Base-by-base conservation (phyloP, 805 yeast genomes). In the Yarrowia osloensis region DNA sequence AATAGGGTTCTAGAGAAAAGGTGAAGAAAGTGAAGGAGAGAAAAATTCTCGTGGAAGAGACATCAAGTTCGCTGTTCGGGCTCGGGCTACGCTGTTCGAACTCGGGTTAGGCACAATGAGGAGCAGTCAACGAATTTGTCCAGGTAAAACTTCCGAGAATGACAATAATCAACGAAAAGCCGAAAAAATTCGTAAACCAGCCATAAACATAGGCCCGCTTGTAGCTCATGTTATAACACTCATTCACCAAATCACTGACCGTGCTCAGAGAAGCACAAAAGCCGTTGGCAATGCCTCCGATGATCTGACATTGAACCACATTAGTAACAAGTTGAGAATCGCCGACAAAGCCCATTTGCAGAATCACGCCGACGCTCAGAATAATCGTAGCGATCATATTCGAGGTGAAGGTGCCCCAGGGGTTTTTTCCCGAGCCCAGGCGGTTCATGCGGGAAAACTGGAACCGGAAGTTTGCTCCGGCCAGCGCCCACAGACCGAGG, bases 261-360 rank as follows among this genome's bases (percentile, higher is more conserved):
- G 65, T 57, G 13, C 39, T 28, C 15, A 57, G 28, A 17, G 39
- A 13, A 1, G 49, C 65, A 15, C 65, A 57, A 24, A 57, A 57
- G 2, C 65, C 65, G 37, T 29, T 37, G 28, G 65, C 47, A 6
- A 57, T 57, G 5, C 65, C 65, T 15, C 59, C 59, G 11, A 52
- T 52, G 22, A 52, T 52, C 33, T 52, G 59, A 21, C 59, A 52
- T 44, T 52, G 59, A 1, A 52, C 59, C 8, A 52, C 59, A n/a
- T 52, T 52, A 2, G 59, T 52, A 4, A 52, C 59, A 2, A 52
- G 44, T 0, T 9, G 13, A 4, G 44, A 17, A 7, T 52, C 59
- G 4, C 59, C 59, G 3, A 52, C 59, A 0, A 6, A 2, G 11
- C 59, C 59, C 59, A 52, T 52, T 11, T 52, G 59, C 31, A 52